Conservation (phyloP, 1,284 basidiomycete species). For the Moniliophthora roreri region DNA sequence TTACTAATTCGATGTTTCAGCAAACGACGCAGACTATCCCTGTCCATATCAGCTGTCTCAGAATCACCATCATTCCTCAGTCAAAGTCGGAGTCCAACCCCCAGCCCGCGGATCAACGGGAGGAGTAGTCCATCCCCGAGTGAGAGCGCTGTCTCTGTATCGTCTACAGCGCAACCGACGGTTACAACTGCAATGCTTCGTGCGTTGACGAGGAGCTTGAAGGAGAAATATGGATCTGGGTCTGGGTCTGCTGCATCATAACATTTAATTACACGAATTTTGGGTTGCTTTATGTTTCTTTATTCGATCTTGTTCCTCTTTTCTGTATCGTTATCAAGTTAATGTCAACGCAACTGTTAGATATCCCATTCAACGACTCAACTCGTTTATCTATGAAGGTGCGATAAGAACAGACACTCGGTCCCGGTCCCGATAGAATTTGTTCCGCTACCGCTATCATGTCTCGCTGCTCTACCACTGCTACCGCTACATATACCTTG, state of each 20-base stretch:
- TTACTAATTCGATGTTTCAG: conserved; percentile 2
- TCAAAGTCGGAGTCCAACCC: conserved; percentile 7
- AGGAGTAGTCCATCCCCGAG: conserved; percentile 13
- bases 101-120: conserved; percentile 16
- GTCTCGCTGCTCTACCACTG: conserved; percentile 60
- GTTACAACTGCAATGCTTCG: conserved; percentile 72
- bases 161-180: conserved; percentile 24
- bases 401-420: no score
- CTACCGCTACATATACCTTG: conserved; percentile 54
- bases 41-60: conserved; percentile 1
- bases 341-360: no score
- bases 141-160: neutral
- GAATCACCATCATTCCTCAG: conserved; percentile 4
- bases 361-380: no score
- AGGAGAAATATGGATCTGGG: conserved; percentile 56
- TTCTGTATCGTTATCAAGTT: no score
- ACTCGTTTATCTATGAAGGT: no score
- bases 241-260: no score
- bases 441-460: no score
- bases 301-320: no score
- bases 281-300: no score
- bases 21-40: conserved; percentile 11
- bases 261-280: no score
- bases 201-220: conserved; percentile 59
- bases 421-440: no score